A percentile compares a stretch with the other conserved stretches of the same genome.
Evolutionary conservation across 2,329 filamentous ascomycete genomes (phyloP).

Genomic region (Calonectria henricotiae): DNA sequence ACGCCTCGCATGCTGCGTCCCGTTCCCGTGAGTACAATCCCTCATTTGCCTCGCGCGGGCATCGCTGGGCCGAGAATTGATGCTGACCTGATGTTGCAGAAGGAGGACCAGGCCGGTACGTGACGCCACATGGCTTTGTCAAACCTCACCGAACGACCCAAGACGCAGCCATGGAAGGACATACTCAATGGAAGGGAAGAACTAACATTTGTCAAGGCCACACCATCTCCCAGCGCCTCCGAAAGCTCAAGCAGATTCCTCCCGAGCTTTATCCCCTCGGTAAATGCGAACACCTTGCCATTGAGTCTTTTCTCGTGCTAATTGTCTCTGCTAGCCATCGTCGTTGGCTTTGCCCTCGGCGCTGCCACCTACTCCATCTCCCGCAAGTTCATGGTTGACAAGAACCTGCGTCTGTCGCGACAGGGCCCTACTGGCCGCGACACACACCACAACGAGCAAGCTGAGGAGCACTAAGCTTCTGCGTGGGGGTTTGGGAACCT

Average conservation of each 20-base stretch:
- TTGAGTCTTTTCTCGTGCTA: conserved; percentile 47
- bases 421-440: conserved; percentile 68
- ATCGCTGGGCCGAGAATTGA: conserved; percentile 36
- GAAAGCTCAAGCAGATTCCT: conserved; percentile 90
- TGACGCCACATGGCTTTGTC: conserved; percentile 51
- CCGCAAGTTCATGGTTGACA: conserved; percentile 90
- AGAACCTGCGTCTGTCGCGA: conserved; percentile 90
- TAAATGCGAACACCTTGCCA: conserved; percentile 62
- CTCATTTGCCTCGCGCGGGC: neutral
- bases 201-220: conserved; percentile 76
- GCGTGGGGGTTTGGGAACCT: conserved; percentile 35
- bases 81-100: conserved; percentile 62
- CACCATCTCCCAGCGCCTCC: conserved; percentile 95
- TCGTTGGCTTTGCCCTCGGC: conserved; percentile 87
- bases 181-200: conserved; percentile 40
- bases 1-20: conserved; percentile 79
- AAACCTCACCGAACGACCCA: conserved; percentile 40
- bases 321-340: conserved; percentile 75
- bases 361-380: conserved; percentile 87
- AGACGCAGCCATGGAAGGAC: conserved; percentile 35
- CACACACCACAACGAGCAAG: conserved; percentile 48
- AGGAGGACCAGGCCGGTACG: conserved; percentile 79
- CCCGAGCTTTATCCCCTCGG: conserved; percentile 95
- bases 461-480: conserved; percentile 55
- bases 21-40: conserved; percentile 75